These are phyloP conservation scores for Sporormia fimetaria DNA, from an alignment of 495 filamentous ascomycete species.

Conservation along the genomic window DNA sequence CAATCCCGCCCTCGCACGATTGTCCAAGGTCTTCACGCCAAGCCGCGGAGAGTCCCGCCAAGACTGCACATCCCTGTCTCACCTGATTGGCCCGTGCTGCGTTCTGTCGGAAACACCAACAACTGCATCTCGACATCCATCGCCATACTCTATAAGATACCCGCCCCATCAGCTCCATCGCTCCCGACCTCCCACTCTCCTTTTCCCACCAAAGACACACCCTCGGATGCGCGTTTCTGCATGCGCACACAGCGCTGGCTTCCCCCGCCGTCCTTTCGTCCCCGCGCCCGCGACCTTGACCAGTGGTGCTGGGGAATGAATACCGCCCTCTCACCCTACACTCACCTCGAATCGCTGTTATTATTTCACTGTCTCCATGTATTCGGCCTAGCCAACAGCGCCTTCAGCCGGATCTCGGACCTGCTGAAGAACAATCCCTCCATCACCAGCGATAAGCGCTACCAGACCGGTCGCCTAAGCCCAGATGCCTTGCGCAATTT, in stretches of 20 bases:
- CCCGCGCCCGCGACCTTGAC: slow-evolving; percentile 16
- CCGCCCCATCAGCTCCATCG: slow-evolving; percentile 10
- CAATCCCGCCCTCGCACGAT: no score
- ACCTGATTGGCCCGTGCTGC: no score
- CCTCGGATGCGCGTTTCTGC: slow-evolving; percentile 4
- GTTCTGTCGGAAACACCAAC: slow-evolving; percentile 1
- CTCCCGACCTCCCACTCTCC: slow-evolving; percentile 9
- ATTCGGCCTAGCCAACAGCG: slow-evolving; percentile 50
- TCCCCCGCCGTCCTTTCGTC: slow-evolving; percentile 13
- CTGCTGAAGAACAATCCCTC: slow-evolving; percentile 57
- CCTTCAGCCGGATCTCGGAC: slow-evolving; percentile 63
- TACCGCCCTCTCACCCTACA: slow-evolving; percentile 49
- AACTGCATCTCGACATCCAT: slow-evolving; percentile 10
- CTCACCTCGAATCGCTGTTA: slow-evolving; percentile 76
- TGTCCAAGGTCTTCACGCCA: no score
- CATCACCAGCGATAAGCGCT: slow-evolving; percentile 54
- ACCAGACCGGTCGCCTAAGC: slow-evolving; percentile 59
- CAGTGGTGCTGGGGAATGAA: slow-evolving; percentile 25
- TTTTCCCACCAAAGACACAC: no score
- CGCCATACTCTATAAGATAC: slow-evolving; percentile 6
- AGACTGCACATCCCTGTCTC: no score
- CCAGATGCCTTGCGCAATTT: slow-evolving; percentile 68
- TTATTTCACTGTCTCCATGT: slow-evolving; percentile 74
- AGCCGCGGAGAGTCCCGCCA: no score
- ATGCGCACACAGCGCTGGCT: slow-evolving; percentile 22